Base-by-base conservation (phyloP, 495 filamentous ascomycete species). In the Penicillium egyptiacum region DNA sequence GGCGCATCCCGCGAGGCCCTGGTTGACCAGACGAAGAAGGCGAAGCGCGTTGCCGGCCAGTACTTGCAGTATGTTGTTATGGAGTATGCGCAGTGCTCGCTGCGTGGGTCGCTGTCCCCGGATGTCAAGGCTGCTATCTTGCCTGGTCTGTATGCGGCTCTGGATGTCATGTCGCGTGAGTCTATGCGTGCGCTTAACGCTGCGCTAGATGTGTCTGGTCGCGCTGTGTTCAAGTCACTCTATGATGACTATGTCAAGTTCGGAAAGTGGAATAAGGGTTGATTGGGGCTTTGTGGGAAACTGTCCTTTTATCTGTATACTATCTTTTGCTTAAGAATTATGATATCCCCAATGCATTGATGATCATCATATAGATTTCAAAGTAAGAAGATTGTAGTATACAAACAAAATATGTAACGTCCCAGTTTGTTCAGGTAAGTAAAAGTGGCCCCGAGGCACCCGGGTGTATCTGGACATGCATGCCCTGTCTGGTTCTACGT, bases 1-100 rank as follows among this genome's bases (percentile, higher is more conserved):
- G 64, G 67, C 19, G 58, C 60, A 6, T 66, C 70, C n/a, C 67
- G 71, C 49, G 69, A 75, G 25, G 72, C 71, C 12, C 79, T 96
- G 16, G 87, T 84, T 49, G 90, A 92, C 54, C 85, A 89, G 54
- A 88, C 86, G 7, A 88, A 89, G 60, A 86, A 83, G 51, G 89
- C 89, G 26, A 87, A 87, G 67, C 81, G 84, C 7, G 87, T 86
- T 60, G 89, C 88, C 0, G 88, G 89, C 0, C 84, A 88, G 69
- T 83, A 89, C 71, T 79, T 94, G 67, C 86, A 85, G 64, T 83
- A 85, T 50, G 70, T 95, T 22, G 71, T 96, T 31, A 85, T 85
- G 74, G 74, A 83, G 54, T 96, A 92, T 66, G 80, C 88, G 55
- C 75, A 82, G 56, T 80, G 83, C 63, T 85, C 87, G 59, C 77